phyloP scores from a whole-genome alignment of 2,329 filamentous ascomycete species.

The Phoma sp. region DNA sequence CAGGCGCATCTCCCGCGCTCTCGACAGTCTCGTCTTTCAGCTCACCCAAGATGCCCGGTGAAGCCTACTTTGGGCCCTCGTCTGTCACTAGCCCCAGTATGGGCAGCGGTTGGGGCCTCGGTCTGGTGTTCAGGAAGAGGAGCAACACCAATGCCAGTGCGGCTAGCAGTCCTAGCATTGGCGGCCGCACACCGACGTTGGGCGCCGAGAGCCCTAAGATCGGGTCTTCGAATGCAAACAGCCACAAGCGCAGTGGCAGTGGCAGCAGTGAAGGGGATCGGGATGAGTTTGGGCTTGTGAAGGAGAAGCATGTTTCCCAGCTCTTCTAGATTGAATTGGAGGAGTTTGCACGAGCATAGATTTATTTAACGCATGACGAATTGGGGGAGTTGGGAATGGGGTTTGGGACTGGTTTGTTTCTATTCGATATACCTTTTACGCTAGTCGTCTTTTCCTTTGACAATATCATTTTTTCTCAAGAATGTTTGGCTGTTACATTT shows the following conservation, averaged over 20 bases:
- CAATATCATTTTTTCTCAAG: slow-evolving; percentile 1
- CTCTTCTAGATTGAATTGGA: not conserved
- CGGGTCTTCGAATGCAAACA: slow-evolving; percentile 1
- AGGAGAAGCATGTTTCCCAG: slow-evolving; percentile 5
- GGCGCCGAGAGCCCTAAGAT: slow-evolving; percentile 8
- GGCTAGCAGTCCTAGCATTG: slow-evolving; percentile 13
- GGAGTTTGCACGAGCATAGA: not conserved
- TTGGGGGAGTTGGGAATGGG: not conserved
- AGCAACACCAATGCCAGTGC: slow-evolving; percentile 11
- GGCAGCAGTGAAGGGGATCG: not conserved
- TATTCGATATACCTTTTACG: slow-evolving; percentile 4
- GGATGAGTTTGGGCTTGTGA: slow-evolving; percentile 16
- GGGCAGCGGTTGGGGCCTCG: slow-evolving; percentile 14
- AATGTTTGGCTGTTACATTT: too few relatives aligned
- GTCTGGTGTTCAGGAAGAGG: slow-evolving; percentile 14
- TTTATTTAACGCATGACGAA: not conserved
- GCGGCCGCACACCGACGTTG: slow-evolving; percentile 7
- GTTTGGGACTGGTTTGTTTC: not conserved
- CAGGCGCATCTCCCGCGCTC: slow-evolving; percentile 3
- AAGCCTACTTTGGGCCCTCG: slow-evolving; percentile 8
- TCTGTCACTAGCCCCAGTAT: slow-evolving; percentile 11
- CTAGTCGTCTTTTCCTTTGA: slow-evolving; percentile 1
- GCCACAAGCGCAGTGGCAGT: slow-evolving; percentile 14
- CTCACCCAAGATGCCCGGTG: slow-evolving; percentile 8
- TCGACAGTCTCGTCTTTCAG: slow-evolving; percentile 10